Base-by-base conservation (phyloP, 2,329 filamentous ascomycete genomes). In the Neonectria hederae region DNA sequence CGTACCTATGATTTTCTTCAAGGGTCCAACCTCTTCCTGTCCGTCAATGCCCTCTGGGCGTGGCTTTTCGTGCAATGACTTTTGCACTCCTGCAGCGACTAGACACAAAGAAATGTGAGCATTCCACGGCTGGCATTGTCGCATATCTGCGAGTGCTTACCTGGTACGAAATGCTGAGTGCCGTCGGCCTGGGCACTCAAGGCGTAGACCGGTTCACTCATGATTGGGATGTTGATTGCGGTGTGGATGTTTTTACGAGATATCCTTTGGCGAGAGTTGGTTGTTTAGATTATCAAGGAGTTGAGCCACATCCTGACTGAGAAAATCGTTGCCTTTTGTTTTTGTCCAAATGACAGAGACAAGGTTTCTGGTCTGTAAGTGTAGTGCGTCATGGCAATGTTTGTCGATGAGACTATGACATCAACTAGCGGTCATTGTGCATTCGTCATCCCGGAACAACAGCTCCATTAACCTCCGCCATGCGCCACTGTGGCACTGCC, bases 1-100 rank as follows among this genome's bases (percentile, higher is more conserved):
- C 57, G 14, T 60, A 69, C 67, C 67, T 1, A 71, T 60, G 0
- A 71, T 71, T 1, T 71, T 60, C 55, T 68, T 71, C 57, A 71
- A 53, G 6, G 69, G 69, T 0, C 69, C 69, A 1, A 46, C 54
- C 2, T 42, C 38, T 52, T 43, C 54, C 2, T 66, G 63, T 7
- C 43, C 35, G 14, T n/a, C 53, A 42, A 46, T 45, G 19, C 10
- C 14, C 13, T 59, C 32, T 13, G 24, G 4, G 10, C 45, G 21
- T 13, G 26, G 8, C 22, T 53, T 46, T 13, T 59, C 6, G 45
- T 48, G 1, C 45, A 43, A 22, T n/a, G 45, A 43, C 10, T 60
- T 19, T 11, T 40, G 51, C 17, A 45, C 24, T 40, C 4, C 19
- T 8, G 43, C n/a, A 46, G 38, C 21, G n/a, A 32, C 45, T 35